phyloP scores from a whole-genome alignment of 805 yeast genomes.

The Metschnikowia shivogae region DNA sequence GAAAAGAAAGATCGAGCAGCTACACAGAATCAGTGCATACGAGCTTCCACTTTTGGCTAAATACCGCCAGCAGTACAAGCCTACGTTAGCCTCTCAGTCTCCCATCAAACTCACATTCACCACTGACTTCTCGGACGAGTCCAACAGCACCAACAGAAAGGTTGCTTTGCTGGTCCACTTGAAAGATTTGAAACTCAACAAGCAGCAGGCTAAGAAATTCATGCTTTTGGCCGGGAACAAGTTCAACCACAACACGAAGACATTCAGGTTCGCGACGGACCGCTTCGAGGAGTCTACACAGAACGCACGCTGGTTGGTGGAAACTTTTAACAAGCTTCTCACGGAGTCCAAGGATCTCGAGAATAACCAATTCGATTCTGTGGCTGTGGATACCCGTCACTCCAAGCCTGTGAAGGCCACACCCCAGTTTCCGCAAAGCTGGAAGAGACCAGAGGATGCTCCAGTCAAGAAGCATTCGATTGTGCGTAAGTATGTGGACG shows the following conservation, averaged over 20 bases:
- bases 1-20: conserved; percentile 70
- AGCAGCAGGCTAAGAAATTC: conserved; percentile 63
- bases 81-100: conserved; percentile 37
- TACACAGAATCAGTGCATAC: conserved; percentile 81
- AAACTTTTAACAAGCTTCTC: conserved; percentile 57
- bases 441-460: conserved; percentile 69
- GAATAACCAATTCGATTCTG: conserved; percentile 63
- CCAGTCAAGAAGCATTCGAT: conserved; percentile 45
- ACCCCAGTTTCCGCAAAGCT: conserved; percentile 65
- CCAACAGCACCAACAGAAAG: conserved; percentile 60
- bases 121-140: conserved; percentile 71
- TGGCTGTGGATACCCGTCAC: conserved; percentile 81
- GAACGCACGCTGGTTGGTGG: conserved; percentile 72
- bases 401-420: conserved; percentile 42
- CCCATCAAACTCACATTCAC: conserved; percentile 65
- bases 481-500: conserved; percentile 29
- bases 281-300: conserved; percentile 76
- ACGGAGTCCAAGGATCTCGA: conserved; percentile 57
- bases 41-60: conserved; percentile 84
- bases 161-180: conserved; percentile 60
- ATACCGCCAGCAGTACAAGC: conserved; percentile 64
- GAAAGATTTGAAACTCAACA: conserved; percentile 48
- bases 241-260: conserved; percentile 58
- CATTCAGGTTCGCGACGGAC: conserved; percentile 60
- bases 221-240: conserved; percentile 75